A percentile compares a stretch with the other conserved stretches of the same genome.
phyloP scores from a whole-genome alignment of 2,329 filamentous ascomycete genomes.

The Magnaporthales sp. region DNA sequence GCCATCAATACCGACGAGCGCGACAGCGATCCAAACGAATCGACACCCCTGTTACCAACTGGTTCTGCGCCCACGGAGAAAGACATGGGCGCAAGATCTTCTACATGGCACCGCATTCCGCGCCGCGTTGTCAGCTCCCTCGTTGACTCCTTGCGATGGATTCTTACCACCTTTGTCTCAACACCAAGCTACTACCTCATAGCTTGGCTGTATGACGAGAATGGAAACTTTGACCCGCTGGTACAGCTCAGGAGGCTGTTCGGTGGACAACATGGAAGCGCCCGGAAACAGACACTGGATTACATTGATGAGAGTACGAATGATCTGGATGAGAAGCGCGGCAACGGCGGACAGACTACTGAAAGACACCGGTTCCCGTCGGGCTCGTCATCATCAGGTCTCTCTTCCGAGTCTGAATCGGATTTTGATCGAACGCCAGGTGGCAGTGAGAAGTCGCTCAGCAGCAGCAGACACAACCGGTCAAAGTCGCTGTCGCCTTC shows the following conservation, averaged over 20 bases:
- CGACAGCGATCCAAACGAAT: conserved; percentile 31
- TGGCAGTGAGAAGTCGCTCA: conserved; percentile 12
- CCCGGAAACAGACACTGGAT: conserved; percentile 40
- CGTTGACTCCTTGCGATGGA: conserved; percentile 66
- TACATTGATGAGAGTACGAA: conserved; percentile 20
- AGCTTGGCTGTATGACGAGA: conserved; percentile 73
- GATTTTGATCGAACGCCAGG: conserved; percentile 31
- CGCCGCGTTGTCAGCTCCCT: conserved; percentile 64
- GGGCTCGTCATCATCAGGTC: conserved; percentile 50
- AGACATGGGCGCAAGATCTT: conserved; percentile 26
- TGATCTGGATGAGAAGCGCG: conserved; percentile 21
- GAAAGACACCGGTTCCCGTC: conserved; percentile 24
- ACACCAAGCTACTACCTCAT: conserved; percentile 76
- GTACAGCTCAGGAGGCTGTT: conserved; percentile 61
- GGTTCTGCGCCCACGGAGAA: conserved; percentile 15
- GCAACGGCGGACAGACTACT: conserved; percentile 15
- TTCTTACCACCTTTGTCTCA: conserved; percentile 63
- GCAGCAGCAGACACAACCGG: conserved; percentile 42
- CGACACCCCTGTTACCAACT: conserved; percentile 54
- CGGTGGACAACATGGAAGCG: conserved; percentile 30
- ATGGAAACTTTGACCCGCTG: conserved; percentile 71
- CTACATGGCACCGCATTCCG: conserved; percentile 50
- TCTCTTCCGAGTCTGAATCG: conserved; percentile 64
- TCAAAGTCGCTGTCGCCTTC: conserved; percentile 48
- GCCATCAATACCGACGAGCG: neutral